Base-by-base conservation (phyloP, 2,329 filamentous ascomycete genomes). In the Cladophialophora psammophila region DNA sequence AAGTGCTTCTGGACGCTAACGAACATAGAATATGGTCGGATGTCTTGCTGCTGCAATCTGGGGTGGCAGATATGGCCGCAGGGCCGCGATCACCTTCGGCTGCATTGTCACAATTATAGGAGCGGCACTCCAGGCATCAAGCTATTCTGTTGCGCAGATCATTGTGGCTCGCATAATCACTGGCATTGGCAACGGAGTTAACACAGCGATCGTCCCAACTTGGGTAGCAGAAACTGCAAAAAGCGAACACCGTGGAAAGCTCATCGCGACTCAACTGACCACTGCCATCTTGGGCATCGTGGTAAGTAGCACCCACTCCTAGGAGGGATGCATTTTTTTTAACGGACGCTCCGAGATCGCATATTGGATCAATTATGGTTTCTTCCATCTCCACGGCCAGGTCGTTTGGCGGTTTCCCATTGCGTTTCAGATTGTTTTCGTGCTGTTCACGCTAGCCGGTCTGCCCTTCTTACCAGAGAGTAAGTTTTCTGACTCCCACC, bases 21-120 rank as follows among this genome's bases (percentile, higher is more conserved):
- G 26, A 26, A 3, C 26, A 2, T 26, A 26, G 26, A 26, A 26
- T 26, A 26, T 26, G 26, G 26, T 26, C 26, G 26, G 26, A 26
- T 26, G 26, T 26, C 26, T 26, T 26, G 26, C 26, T 26, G 26
- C 26, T 26, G 26, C 15, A 88, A 87, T 76, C 86, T 86, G 64
- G 63, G 26, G 26, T 3, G 26, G 26, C 26, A 26, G 26, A 26
- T 26, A 26, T 6, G 40, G 40, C 4, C 40, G 40, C 10, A 13
- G 40, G 15, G n/a, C 18, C 13, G n/a, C n/a, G 5, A 42, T 42
- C 13, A n/a, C 40, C 13, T n/a, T 82, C 52, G 84, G 84, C 8
- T 88, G 86, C 72, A 80, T 85, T 32, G 76, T 84, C 7, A 80
- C 82, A 10, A 81, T 82, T 69, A 76, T 85, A 8, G 40, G 40